Evolutionary conservation across 2,329 filamentous ascomycete species (phyloP).

Genomic region (Ceratocystis papillata): DNA sequence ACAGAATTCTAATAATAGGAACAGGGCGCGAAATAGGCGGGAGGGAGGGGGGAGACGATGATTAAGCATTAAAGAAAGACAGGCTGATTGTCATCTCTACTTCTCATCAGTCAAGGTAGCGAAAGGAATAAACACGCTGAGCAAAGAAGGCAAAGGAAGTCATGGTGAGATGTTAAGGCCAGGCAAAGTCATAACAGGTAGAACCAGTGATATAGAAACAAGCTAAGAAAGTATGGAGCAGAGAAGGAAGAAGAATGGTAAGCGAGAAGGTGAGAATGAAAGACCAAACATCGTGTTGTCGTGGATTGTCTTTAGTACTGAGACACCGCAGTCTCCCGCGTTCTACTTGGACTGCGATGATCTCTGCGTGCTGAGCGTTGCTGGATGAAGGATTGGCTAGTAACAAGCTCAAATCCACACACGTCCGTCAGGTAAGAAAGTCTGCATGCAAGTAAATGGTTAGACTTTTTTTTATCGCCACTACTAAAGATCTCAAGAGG

Average conservation of each 20-base stretch:
- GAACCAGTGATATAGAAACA: constrained; percentile 10
- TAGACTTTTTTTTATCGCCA: neutral
- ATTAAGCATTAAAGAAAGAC: constrained; percentile 2
- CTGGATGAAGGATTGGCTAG: constrained; percentile 39
- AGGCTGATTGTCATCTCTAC: neutral
- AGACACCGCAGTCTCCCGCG: constrained; percentile 20
- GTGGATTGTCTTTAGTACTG: constrained; percentile 9
- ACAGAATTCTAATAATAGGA: constrained; percentile 8
- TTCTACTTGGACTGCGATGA: constrained; percentile 24
- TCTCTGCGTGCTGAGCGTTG: constrained; percentile 29
- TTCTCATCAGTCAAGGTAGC: neutral
- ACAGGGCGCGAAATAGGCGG: neutral
- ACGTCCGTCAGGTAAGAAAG: constrained; percentile 41
- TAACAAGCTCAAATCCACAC: constrained; percentile 45
- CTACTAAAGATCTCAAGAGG: neutral
- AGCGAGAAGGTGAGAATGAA: neutral
- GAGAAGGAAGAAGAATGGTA: neutral
- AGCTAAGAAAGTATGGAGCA: neutral
- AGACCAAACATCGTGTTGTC: neutral
- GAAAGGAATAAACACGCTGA: neutral
- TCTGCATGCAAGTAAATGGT: constrained; percentile 29
- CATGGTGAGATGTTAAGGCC: neutral
- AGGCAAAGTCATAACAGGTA: neutral
- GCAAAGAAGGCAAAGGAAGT: neutral
- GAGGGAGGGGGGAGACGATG: neutral